Evolutionary conservation across 2,329 filamentous ascomycete genomes (phyloP), one percentile per base, ranked within the genome.

Genomic region (Aspergillus sergii): DNA sequence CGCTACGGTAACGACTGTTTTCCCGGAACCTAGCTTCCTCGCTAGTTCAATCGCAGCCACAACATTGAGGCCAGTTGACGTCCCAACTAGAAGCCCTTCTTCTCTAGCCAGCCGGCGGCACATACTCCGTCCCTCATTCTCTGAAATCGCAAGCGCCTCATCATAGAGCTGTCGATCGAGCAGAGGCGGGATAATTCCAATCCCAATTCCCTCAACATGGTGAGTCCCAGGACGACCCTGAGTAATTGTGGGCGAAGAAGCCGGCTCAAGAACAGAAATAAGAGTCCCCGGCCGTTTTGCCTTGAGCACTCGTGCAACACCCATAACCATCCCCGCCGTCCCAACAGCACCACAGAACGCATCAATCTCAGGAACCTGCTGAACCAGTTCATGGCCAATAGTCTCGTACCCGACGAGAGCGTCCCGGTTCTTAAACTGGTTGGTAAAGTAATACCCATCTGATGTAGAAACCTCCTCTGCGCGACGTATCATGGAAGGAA

Each of bases 191-290:
- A 36, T 62, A 97, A 96, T 97, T 76, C 97, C 94, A 75, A 96
- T 96, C 10, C 94, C 94, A 69, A 97, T 96, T 32, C 94, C 94
- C 81, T 97, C 94, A 1, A 97, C 93, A 81, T 96, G 95, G 83
- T 97, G 97, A 1, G 87, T 82, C 75, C 91, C 87, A 3, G 51
- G 28, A n/a, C 48, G 43, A 30, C 63, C 61, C 39, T 66, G 54
- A 1, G 64, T 65, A 12, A 65, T 58, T 5, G 59, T 50, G 1
- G 67, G 64, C 11, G 63, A 60, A 23, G 61, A 60, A 1, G 61
- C 62, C 7, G 66, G 66, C 21, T 70, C 68, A 2, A 68, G 26
- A 7, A 65, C 65, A 14, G 58, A 61, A 1, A 64, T 23, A 21
- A 26, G 41, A 11, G 46, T 59, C 4, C 59, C 34, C 6, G 53